Evolutionary conservation across 129 eudicot genomes (phyloP).

Genomic region (Cynara cardunculus): DNA sequence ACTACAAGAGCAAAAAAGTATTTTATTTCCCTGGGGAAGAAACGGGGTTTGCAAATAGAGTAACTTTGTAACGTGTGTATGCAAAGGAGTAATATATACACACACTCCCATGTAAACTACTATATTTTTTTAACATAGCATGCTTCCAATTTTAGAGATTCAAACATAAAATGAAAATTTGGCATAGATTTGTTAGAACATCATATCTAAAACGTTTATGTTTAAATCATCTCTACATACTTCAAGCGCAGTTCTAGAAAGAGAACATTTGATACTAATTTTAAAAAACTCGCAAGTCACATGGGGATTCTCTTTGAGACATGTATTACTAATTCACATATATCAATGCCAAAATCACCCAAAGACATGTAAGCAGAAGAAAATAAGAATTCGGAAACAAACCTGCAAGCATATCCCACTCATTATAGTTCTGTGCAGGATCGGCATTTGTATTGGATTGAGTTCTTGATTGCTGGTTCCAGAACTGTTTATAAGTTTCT

Average conservation of each 20-base stretch:
- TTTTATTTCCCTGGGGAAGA: too few species aligned
- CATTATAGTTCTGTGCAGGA: constrained; percentile 31
- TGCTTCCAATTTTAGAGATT: neutral
- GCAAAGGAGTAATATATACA: too few species aligned
- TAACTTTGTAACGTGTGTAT: too few species aligned
- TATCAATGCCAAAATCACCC: neutral
- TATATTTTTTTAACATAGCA: neutral
- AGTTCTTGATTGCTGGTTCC: constrained; percentile 56
- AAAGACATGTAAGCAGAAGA: neutral
- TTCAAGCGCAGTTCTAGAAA: neutral
- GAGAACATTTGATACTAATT: neutral
- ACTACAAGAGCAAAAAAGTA: too few species aligned
- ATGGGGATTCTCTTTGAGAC: neutral
- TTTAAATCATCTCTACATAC: neutral
- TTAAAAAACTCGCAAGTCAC: neutral
- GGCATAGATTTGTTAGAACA: neutral
- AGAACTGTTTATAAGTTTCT: constrained; percentile 64
- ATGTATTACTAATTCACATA: neutral
- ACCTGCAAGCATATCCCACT: constrained; percentile 86
- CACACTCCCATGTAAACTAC: neutral
- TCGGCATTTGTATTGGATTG: constrained; percentile 41
- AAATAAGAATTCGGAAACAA: constrained; percentile 8
- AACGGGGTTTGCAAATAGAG: too few species aligned
- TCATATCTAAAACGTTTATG: neutral
- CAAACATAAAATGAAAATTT: neutral